These are phyloP conservation scores for Solanum etuberosum DNA, from an alignment of 257 asterid genomes.

Conservation along the genomic window DNA sequence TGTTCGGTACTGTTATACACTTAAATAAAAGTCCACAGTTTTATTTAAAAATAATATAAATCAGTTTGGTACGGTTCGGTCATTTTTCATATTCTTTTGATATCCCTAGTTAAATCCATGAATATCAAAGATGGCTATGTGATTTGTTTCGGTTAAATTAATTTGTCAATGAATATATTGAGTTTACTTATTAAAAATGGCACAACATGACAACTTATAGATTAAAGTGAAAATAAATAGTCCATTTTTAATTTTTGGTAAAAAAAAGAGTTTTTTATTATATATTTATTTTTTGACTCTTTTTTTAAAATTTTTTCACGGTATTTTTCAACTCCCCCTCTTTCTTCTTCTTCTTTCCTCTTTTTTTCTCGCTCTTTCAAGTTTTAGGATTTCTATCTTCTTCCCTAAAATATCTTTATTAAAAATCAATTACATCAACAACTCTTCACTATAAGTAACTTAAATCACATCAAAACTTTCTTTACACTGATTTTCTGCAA, in stretches of 20 bases:
- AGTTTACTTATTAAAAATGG: neutral
- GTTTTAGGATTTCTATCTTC: neutral
- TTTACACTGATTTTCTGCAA: neutral
- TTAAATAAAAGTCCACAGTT: no score
- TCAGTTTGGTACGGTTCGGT: no score
- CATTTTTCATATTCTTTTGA: no score
- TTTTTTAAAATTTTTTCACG: neutral
- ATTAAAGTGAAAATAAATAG: neutral
- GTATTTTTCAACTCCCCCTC: neutral
- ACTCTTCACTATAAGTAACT: neutral
- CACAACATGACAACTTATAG: neutral
- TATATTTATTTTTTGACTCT: neutral
- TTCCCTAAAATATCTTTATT: no score
- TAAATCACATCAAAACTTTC: neutral
- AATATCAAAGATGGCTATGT: neutral
- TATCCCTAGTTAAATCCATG: neutral
- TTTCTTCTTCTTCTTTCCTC: neutral
- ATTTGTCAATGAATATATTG: neutral
- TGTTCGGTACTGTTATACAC: no score
- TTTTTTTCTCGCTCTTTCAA: neutral
- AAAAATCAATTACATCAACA: neutral
- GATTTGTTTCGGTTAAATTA: neutral
- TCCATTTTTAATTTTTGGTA: no score
- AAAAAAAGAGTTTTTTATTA: no score
- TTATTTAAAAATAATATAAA: no score